phyloP scores from a whole-genome alignment of 306 rosid genomes.

The Adenanthera pavonina region DNA sequence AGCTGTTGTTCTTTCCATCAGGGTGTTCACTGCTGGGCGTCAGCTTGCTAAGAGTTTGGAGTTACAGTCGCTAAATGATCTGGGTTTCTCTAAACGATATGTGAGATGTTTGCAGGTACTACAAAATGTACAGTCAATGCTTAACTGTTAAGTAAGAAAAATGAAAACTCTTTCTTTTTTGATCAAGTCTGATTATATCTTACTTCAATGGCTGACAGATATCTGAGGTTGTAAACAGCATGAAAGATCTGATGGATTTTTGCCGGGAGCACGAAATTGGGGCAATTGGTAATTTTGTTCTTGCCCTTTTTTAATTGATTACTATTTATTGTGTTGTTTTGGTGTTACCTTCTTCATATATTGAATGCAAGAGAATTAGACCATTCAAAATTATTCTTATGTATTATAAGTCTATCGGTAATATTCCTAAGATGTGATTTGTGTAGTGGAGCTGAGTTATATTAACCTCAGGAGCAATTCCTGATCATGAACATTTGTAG shows the following conservation, averaged over 20 bases:
- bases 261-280: slow-evolving; percentile 75
- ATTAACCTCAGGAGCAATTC: background rate
- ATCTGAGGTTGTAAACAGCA: slow-evolving; percentile 93
- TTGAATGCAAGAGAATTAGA: background rate
- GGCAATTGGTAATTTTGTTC: slow-evolving; percentile 68
- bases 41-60: slow-evolving; percentile 94
- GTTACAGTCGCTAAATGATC: slow-evolving; percentile 84
- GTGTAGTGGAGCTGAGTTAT: background rate
- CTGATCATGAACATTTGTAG: background rate
- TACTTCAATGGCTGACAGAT: slow-evolving; percentile 62
- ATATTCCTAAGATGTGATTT: background rate
- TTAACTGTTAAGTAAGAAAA: slow-evolving; percentile 4
- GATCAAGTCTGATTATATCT: slow-evolving; percentile 22
- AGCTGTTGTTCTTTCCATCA: slow-evolving; percentile 42
- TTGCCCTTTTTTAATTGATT: background rate
- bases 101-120: slow-evolving; percentile 97
- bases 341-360: background rate
- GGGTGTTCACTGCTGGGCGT: slow-evolving; percentile 94
- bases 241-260: slow-evolving; percentile 92
- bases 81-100: slow-evolving; percentile 94
- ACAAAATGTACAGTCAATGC: slow-evolving; percentile 15
- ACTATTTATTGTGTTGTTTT: background rate
- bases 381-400: background rate
- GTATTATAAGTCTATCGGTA: background rate
- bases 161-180: background rate